Percentiles rank a stretch among this genome's conserved stretches.
These are phyloP conservation scores for Peterozyma xylosa DNA, from an alignment of 805 yeast species.

Conservation along the genomic window DNA sequence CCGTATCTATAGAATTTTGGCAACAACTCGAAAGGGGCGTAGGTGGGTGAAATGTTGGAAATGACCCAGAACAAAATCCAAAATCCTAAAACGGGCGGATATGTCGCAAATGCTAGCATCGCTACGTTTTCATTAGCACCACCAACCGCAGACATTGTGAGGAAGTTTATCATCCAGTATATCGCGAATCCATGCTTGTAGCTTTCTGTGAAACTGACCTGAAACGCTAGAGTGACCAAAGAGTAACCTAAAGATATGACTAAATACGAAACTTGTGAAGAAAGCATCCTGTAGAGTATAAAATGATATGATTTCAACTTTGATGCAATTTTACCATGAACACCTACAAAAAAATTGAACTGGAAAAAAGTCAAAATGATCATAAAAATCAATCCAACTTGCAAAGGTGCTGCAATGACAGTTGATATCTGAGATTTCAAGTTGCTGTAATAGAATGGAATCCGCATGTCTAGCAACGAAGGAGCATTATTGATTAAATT, in stretches of 20 bases:
- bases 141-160: conserved; percentile 74
- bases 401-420: conserved; percentile 54
- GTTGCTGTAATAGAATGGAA: conserved; percentile 19
- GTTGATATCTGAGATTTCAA: conserved; percentile 27
- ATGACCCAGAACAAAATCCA: conserved; percentile 72
- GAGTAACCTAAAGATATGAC: conserved; percentile 50
- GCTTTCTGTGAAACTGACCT: conserved; percentile 47
- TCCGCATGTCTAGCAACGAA: conserved; percentile 14
- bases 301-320: conserved; percentile 38
- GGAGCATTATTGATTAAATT: conserved; percentile 13
- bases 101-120: conserved; percentile 37
- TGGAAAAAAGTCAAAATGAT: conserved; percentile 64
- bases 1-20: conserved; percentile 57
- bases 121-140: conserved; percentile 64
- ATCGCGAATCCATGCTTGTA: conserved; percentile 64
- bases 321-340: conserved; percentile 41
- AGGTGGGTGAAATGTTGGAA: conserved; percentile 60
- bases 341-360: conserved; percentile 45
- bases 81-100: conserved; percentile 62
- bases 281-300: conserved; percentile 40
- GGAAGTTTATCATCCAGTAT: conserved; percentile 60
- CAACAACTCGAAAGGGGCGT: conserved; percentile 53
- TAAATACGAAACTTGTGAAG: conserved; percentile 43
- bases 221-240: conserved; percentile 57
- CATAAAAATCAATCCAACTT: conserved; percentile 63